Base-by-base conservation (phyloP, 169 alveolate genomes). In the Cryptosporidium tyzzeri region DNA sequence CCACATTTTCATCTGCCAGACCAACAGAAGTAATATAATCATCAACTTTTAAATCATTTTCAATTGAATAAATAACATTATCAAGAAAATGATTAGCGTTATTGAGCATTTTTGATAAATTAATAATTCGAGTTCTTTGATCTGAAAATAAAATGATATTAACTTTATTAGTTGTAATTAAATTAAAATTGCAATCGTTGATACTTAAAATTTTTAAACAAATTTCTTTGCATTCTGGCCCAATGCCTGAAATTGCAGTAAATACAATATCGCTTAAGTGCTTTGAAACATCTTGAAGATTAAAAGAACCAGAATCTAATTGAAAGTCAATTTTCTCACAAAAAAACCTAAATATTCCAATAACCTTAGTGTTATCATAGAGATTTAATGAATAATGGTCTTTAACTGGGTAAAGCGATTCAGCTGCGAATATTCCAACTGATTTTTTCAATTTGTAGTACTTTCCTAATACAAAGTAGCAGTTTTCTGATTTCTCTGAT, bases 91-190 rank as follows among this genome's bases (percentile, higher is more conserved):
- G 69, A 44, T 80, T 59, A 8, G 89, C 89, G 39, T 16, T 50
- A 3, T 80, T 70, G 14, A 80, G 75, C 89, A 65, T 62, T 29
- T 48, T 80, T 59, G 68, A 41, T 41, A 80, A 65, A 48, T 80
- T 80, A 16, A 31, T 16, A 16, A 80, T 44, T 37, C 23, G 73
- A 23, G 16, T 62, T 16, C 41, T 29, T 61, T 59, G 73, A 14
- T 31, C 59, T 10, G 89, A 61, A 80, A 45, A 62, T 26, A 80
- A 18, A 21, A 80, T 65, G 23, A 80, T 62, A 31, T 61, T 59
- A 80, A 80, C 21, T 39, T 23, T 62, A 16, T 45, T 33, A 29
- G 44, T 21, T 33, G 18, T 14, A 10, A 80, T 16, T 21, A 21
- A 21, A 39, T 65, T 62, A 6, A 62, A n/a, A 14, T 41, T 48